A percentile compares a stretch with the other conserved stretches of the same genome.
Conservation (phyloP, 371 early-diverging fungal genomes). For the Syncephalastrum monosporum region DNA sequence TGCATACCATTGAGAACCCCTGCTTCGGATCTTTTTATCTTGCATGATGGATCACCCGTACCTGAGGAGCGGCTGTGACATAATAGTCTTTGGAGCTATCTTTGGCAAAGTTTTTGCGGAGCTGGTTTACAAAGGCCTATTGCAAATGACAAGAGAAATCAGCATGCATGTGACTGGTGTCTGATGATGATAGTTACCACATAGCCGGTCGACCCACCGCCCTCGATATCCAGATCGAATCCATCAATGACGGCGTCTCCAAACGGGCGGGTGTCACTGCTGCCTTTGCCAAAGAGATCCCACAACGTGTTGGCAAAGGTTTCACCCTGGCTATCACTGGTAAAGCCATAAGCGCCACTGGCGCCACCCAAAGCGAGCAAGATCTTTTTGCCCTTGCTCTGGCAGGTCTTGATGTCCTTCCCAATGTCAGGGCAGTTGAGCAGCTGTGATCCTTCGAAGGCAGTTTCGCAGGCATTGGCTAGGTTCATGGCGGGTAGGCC, state of each 20-base stretch:
- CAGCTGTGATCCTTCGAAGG: slow-evolving; percentile 50
- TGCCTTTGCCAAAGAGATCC: slow-evolving; percentile 61
- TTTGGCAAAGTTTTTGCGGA: slow-evolving; percentile 47
- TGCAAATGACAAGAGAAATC: slow-evolving; percentile 8
- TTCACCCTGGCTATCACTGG: slow-evolving; percentile 41
- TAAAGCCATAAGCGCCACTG: slow-evolving; percentile 59
- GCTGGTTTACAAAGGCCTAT: slow-evolving; percentile 43
- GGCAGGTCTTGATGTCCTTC: slow-evolving; percentile 65
- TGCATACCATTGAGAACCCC: no score
- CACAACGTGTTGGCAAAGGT: slow-evolving; percentile 62
- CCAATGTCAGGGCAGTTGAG: slow-evolving; percentile 62
- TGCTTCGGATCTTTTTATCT: not conserved
- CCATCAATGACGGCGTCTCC: slow-evolving; percentile 64
- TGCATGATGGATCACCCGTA: not conserved
- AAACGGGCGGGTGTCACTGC: slow-evolving; percentile 56
- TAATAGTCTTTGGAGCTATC: slow-evolving; percentile 43
- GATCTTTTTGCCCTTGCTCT: slow-evolving; percentile 59
- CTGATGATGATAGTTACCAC: slow-evolving; percentile 11
- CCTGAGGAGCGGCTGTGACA: slow-evolving; percentile 71
- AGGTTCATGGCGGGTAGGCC: slow-evolving; percentile 53
- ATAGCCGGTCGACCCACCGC: slow-evolving; percentile 53
- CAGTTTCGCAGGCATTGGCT: slow-evolving; percentile 55
- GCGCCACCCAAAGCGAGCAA: slow-evolving; percentile 73
- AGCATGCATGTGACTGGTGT: not conserved
- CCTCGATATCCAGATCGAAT: slow-evolving; percentile 73